Base-by-base conservation (phyloP, 176 grass and related monocot species). In the Miscanthus lutarioriparius region DNA sequence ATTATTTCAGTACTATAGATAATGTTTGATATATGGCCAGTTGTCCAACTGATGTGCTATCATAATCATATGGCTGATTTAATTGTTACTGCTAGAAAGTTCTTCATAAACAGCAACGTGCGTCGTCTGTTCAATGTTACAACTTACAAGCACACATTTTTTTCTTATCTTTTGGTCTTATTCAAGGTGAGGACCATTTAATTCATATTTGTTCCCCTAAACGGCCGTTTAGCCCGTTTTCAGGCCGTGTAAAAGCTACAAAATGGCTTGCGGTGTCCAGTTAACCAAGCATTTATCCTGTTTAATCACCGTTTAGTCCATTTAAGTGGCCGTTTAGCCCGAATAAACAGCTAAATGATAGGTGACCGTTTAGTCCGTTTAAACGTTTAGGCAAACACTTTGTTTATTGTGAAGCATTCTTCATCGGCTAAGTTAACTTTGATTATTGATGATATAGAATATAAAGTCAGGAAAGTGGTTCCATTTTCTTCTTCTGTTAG, bases 331-430 rank as follows among this genome's bases (percentile, higher is more conserved):
- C 9, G 3, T 62, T 62, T 26, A 25, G 10, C 10, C 2, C 10
- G 1, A 25, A 62, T 62, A 62, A 62, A 26, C 58, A 59, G 58
- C 58, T 62, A 62, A 12, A 62, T 0, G 1, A 62, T 62, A 26
- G 9, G 4, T 25, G 5, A n/a, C n/a, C 2, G 3, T 62, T 62
- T 59, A 59, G 8, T 23, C 56, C 56, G 0, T 59, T 59, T 59
- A 59, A 61, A 61, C 0, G 9, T 62, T 62, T 62, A 26, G n/a
- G 58, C 10, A 26, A 62, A 26, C n/a, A 62, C 10, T 62, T 62
- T 26, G 10, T 58, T 89, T 63, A 45, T 85, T 84, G 25, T 79
- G 47, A 54, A 67, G 41, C 32, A 85, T 70, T 77, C 23, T 41
- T 53, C 40, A 74, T 65, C 16, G 6, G 39, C 40, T 82, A 16